Base-by-base conservation (phyloP, 148 eudicot genomes). In the Tetragonia tetragonoides region DNA sequence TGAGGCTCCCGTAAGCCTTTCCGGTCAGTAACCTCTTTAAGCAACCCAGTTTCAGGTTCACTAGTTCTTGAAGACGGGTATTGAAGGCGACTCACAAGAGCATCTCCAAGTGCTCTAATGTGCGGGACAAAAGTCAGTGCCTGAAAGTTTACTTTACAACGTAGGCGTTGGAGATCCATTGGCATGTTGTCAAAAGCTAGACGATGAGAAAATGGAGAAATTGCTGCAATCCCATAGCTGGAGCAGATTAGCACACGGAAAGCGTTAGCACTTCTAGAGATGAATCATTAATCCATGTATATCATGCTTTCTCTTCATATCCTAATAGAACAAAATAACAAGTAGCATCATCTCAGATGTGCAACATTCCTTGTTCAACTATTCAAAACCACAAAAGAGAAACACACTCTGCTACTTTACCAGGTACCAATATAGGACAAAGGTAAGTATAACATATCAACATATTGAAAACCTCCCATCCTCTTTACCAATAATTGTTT, bases 181-280 rank as follows among this genome's bases (percentile, higher is more conserved):
- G 97, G 97, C 97, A 95, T 88, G 83, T 91, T 88, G 86, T 95
- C 94, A 78, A 95, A 95, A 74, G 97, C 91, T 67, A 95, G 83
- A 38, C 97, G 97, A 68, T 95, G 99, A 46, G 99, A 93, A 87
- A 95, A 95, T 60, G 99, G 99, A 65, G 99, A 89, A 60, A 95
- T 90, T 64, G 99, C 97, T 77, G 99, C 97, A 72, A 95, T 87
- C 61, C 99, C 99, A 70, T 93, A 95, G 77, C 97, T 93, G 90
- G 17, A 81, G 23, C 73, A 82, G 20, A 78, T 37, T 42, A 73
- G 47, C 66, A 34, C 20, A 61, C 38, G 46, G 38, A 57, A n/a
- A 49, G 17, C 37, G 24, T 60, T 60, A 77, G 79, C 24, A 57
- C 56, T 47, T 47, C 62, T 21, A 56, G 5, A 57, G n/a, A 74